These are phyloP conservation scores for Pistacia integerrima DNA, from an alignment of 345 rosid genomes.

Conservation along the genomic window DNA sequence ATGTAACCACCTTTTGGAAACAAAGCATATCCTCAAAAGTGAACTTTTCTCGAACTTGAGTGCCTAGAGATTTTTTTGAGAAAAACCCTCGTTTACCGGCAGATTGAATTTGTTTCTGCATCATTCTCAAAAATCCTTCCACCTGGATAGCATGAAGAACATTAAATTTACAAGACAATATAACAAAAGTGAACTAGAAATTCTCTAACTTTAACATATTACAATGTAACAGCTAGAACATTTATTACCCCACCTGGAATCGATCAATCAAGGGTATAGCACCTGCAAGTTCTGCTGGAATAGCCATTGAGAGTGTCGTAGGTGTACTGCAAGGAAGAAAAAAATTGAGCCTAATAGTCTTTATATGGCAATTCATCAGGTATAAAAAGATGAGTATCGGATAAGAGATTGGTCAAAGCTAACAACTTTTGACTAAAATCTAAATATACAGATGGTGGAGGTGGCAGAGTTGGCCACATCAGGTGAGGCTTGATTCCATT, in stretches of 20 bases:
- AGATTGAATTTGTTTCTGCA: slow-evolving; percentile 96
- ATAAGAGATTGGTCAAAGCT: background rate
- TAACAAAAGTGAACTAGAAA: slow-evolving; percentile 3
- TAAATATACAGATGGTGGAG: background rate
- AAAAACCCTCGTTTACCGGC: slow-evolving; percentile 89
- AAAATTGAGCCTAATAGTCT: background rate
- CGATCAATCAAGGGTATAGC: slow-evolving; percentile 93
- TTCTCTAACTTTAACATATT: background rate
- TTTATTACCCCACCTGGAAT: slow-evolving; percentile 60
- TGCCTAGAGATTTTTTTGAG: slow-evolving; percentile 69
- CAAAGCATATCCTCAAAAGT: slow-evolving; percentile 97
- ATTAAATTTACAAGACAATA: slow-evolving; percentile 12
- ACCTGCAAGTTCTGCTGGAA: slow-evolving; percentile 89
- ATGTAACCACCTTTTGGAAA: slow-evolving; percentile 75
- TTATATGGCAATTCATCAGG: background rate
- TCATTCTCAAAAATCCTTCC: slow-evolving; percentile 83
- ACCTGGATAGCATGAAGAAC: slow-evolving; percentile 45
- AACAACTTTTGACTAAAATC: background rate
- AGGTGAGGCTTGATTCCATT: background rate
- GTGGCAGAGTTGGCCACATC: background rate
- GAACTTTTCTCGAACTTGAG: slow-evolving; percentile 77
- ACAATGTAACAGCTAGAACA: slow-evolving; percentile 4
- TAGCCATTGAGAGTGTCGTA: slow-evolving; percentile 48
- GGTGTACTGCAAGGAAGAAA: slow-evolving; percentile 48
- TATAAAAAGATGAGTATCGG: background rate